Base-by-base conservation (phyloP, 1,284 basidiomycete species). In the Ceratobasidium papillatum region DNA sequence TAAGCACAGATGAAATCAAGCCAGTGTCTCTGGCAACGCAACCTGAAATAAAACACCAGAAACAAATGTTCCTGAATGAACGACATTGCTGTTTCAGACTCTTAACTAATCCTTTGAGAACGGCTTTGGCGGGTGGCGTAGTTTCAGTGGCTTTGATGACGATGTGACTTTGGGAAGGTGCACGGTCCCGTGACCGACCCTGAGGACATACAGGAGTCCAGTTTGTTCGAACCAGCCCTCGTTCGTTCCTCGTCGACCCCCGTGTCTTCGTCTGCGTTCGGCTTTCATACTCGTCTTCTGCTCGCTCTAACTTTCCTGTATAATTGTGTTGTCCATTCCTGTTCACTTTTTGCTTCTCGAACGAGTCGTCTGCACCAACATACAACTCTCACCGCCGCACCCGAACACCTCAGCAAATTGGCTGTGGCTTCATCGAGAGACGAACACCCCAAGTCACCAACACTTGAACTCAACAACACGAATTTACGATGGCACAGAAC, bases 311-410 rank as follows among this genome's bases (percentile, higher is more conserved):
- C 66, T 71, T 71, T 71, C 66, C 66, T 71, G 66, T 71, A 71
- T 71, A 71, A 34, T 71, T 71, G 66, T 41, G 54, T 71, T 71
- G 45, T 54, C 54, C 52, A 71, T 71, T 71, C 52, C 66, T 71
- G 66, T 71, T 71, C 54, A 52, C 66, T 59, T 71, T 71, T 56
- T 71, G 66, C 66, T 71, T 71, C 66, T 43, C 59, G 30, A 71
- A 54, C 66, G 66, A 71, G 66, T 59, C 66, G 38, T 71, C 30
- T 34, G 54, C 54, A 71, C 66, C 66, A 71, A 54, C 66, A 58
- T 62, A 58, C 65, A 69, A 69, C 65, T 69, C 65, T 56, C 51
- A 69, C 52, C 32, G 66, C 52, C 49, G 66, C 66, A 45, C 59
- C 59, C 59, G 19, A 62, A 43, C 59, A 45, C 59, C 41, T 3